These are phyloP conservation scores for Scytalidium sp. DNA, from an alignment of 2,329 filamentous ascomycete species.

Conservation along the genomic window DNA sequence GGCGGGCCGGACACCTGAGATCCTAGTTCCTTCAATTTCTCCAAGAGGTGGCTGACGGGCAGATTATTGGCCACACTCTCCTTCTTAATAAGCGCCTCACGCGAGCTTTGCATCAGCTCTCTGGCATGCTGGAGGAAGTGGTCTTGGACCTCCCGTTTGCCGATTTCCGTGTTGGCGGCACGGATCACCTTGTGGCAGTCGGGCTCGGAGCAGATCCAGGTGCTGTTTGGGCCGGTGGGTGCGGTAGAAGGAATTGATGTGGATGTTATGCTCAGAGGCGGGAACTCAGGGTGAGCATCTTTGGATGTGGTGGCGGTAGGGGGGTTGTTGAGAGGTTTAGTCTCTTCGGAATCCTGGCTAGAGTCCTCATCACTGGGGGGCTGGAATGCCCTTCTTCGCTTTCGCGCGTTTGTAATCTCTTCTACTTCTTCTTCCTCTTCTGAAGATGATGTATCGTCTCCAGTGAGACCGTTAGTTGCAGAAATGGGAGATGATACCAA, in stretches of 20 bases:
- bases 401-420: not conserved
- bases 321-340: constrained; percentile 3
- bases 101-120: constrained; percentile 41
- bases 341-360: not conserved
- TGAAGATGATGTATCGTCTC: not conserved
- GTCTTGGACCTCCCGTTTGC: constrained; percentile 53
- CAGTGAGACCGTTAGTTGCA: not conserved
- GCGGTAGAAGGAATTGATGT: constrained; percentile 41
- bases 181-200: constrained; percentile 64
- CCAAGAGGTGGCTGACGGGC: constrained; percentile 47
- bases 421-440: constrained; percentile 1
- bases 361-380: not conserved
- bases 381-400: not conserved
- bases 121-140: constrained; percentile 62
- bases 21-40: constrained; percentile 48
- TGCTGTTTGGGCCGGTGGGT: constrained; percentile 56
- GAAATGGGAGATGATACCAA: not conserved
- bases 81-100: constrained; percentile 50
- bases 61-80: constrained; percentile 31
- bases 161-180: constrained; percentile 52
- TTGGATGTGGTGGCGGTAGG: too few relatives aligned
- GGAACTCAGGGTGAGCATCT: not conserved
- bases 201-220: constrained; percentile 64
- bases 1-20: constrained; percentile 26
- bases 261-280: not conserved